A percentile compares a stretch with the other conserved stretches of the same genome.
Conservation (phyloP, 2,329 filamentous ascomycete species). For the Calonectria montana region DNA sequence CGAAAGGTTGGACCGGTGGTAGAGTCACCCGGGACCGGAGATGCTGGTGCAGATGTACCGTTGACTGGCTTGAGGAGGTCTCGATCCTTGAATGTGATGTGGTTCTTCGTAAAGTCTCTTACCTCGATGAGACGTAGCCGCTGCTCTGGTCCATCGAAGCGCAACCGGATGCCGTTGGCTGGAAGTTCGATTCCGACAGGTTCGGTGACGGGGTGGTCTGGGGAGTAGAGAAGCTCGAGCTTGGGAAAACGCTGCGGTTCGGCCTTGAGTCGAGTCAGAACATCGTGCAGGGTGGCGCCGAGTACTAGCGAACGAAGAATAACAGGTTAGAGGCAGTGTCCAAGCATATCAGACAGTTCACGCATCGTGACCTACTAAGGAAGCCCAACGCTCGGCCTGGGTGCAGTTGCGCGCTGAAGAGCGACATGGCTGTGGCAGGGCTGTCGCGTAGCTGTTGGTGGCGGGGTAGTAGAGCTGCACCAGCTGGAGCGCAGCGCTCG, state of each 20-base stretch:
- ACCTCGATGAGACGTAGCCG: constrained; percentile 91
- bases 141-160: constrained; percentile 95
- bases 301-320: constrained; percentile 68
- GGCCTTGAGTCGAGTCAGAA: constrained; percentile 87
- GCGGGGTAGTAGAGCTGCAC: constrained; percentile 36
- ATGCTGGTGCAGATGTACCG: constrained; percentile 48
- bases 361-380: constrained; percentile 53
- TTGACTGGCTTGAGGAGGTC: constrained; percentile 78
- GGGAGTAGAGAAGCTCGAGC: constrained; percentile 85
- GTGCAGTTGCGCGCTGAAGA: constrained; percentile 71
- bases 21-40: constrained; percentile 48
- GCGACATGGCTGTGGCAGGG: constrained; percentile 51
- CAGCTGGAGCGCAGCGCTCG: constrained; percentile 31
- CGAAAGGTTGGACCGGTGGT: constrained; percentile 78
- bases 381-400: constrained; percentile 76
- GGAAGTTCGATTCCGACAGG: constrained; percentile 83
- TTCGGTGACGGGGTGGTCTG: constrained; percentile 77
- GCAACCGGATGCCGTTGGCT: constrained; percentile 86
- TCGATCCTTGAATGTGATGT: constrained; percentile 82
- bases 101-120: constrained; percentile 86
- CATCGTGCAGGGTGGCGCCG: constrained; percentile 90
- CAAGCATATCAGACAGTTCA: too few relatives aligned
- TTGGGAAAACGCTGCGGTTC: constrained; percentile 85
- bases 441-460: constrained; percentile 30
- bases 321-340: background rate